Base-by-base conservation (phyloP, 768 basidiomycete genomes). In the Chalciporus piperatus region DNA sequence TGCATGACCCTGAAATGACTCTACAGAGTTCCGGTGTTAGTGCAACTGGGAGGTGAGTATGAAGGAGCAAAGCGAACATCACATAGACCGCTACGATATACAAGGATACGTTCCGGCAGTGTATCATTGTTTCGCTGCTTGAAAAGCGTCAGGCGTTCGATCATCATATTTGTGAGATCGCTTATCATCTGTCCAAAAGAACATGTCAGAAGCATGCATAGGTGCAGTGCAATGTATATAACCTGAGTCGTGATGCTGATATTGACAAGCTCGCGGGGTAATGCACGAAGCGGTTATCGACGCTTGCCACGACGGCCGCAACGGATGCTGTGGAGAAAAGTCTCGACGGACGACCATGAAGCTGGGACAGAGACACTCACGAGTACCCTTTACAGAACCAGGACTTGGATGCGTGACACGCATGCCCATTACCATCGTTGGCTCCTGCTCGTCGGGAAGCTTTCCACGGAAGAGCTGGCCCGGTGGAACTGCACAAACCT, bases 341-440 rank as follows among this genome's bases (percentile, higher is more conserved):
- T 16, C 17, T 39, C 19, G 7, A 30, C 27, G 28, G 28, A 48
- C 17, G 7, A 17, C 10, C 4, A 11, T 7, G 25, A 3, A 23
- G 17, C 27, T 30, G 25, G 3, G 27, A 40, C 9, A 6, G 6
- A 19, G 42, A 47, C 8, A 51, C 59, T 45, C 37, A 60, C 59
- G 73, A 9, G 77, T 76, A 19, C 76, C 74, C 45, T 58, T 67
- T 52, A 79, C 73, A 48, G 82, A 83, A 3, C 82, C 82, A 5
- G 80, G 81, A 8, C 85, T 82, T 16, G 87, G 86, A 65, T 91
- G 88, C 1, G 85, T 88, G n/a, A 86, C 83, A 46, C 74, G 74
- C 64, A 76, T 75, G 30, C 77, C 77, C 4, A 79, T 72, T 17
- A 79, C 57, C 74, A 79, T 78, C 6, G 78, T 79, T 23, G 70